A percentile compares a stretch with the other conserved stretches of the same genome.
phyloP scores from a whole-genome alignment of 768 basidiomycete species.

The Lactifluus volemus region DNA sequence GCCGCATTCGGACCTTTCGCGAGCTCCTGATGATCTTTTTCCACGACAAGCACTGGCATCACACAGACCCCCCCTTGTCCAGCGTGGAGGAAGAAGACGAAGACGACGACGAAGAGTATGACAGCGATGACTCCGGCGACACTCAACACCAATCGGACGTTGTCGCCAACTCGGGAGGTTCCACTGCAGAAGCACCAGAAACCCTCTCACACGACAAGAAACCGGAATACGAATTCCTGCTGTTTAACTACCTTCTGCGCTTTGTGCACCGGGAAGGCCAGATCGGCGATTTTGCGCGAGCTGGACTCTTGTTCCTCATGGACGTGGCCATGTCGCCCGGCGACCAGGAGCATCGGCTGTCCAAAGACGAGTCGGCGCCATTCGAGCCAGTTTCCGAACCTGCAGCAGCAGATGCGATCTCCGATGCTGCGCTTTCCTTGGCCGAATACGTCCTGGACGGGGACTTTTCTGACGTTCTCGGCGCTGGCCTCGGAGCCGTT shows the following conservation, averaged over 20 bases:
- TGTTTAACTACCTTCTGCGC: slow-evolving; percentile 92
- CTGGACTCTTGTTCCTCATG: slow-evolving; percentile 88
- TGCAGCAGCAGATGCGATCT: slow-evolving; percentile 50
- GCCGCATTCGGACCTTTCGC: slow-evolving; percentile 79
- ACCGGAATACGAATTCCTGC: slow-evolving; percentile 88
- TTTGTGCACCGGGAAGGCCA: slow-evolving; percentile 92
- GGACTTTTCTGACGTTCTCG: slow-evolving; percentile 97
- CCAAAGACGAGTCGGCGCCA: slow-evolving; percentile 28
- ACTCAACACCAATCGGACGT: slow-evolving; percentile 6
- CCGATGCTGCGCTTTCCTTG: slow-evolving; percentile 77
- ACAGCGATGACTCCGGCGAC: slow-evolving; percentile 27
- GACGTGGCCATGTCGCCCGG: slow-evolving; percentile 91
- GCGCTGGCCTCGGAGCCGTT: slow-evolving; percentile 85
- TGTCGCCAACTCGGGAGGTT: not conserved
- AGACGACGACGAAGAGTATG: slow-evolving; percentile 23
- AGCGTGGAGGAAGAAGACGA: slow-evolving; percentile 64
- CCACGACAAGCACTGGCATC: slow-evolving; percentile 87
- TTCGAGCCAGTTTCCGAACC: slow-evolving; percentile 22
- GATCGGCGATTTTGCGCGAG: slow-evolving; percentile 89
- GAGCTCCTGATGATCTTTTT: slow-evolving; percentile 96
- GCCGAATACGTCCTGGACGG: slow-evolving; percentile 93
- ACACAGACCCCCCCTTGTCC: slow-evolving; percentile 65
- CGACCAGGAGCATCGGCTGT: slow-evolving; percentile 36
- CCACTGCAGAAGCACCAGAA: slow-evolving; percentile 9
- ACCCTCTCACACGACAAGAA: slow-evolving; percentile 42